Base-by-base conservation (phyloP, 805 yeast species). In the Candida nemodendra region DNA sequence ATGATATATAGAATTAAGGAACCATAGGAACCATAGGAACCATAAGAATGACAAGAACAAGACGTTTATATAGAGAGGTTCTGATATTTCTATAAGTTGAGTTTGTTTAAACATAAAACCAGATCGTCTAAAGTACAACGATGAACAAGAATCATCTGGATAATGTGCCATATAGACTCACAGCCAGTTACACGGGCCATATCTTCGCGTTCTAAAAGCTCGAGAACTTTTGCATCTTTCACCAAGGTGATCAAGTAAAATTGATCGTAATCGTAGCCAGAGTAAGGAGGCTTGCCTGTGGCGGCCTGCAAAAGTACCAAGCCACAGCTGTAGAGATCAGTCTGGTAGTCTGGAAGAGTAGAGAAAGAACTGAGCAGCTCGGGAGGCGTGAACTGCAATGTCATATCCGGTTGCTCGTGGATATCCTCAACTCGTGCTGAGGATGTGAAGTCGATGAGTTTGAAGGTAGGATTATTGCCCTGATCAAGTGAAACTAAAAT, bases 361-460 rank as follows among this genome's bases (percentile, higher is more conserved):
- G 36, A 15, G 15, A 53, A 53, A 29, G 56, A 36, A 12, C 47
- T 27, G 9, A 72, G 38, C 14, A 75, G 47, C 39, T 71, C 76
- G 1, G 79, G 79, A 1, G 79, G 72, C 8, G 72, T 58, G 51
- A 66, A 75, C 27, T 64, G 69, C 18, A 71, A 54, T 1, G 78
- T 58, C 48, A 59, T 56, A 15, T 52, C 60, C 3, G 54, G 64
- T 44, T 48, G 47, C 26, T 43, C 55, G 9, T 27, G 45, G 9
- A 45, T 30, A 25, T 40, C 63, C 18, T 48, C 46, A 12, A 32
- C 32, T 17, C 41, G 35, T 23, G 43, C 47, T 13, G 71, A 63
- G 4, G 75, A 68, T 2, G 78, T 65, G 47, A 75, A 72, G 55
- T 75, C 81, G 21, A 68, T 68, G n/a, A 74, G 45, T 40, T 65